Conservation (phyloP, 257 asterid genomes). For the Hygrophila difformis region DNA sequence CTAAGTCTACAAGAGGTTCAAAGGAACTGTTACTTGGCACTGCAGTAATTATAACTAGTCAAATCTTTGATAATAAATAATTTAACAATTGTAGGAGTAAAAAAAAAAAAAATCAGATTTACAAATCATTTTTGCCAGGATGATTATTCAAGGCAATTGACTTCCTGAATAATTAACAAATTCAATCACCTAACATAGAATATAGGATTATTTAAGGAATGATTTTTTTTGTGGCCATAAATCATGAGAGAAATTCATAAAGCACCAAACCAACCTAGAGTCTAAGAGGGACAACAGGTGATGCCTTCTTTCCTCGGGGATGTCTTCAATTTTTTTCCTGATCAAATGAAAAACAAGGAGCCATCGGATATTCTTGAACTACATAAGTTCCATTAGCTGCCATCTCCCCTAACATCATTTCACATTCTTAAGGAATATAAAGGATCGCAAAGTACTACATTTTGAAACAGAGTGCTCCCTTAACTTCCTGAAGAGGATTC, state of each 20-base stretch:
- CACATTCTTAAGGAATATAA: no score
- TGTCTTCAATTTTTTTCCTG: constrained; percentile 86
- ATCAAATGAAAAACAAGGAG: constrained; percentile 13
- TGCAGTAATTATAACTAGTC: no score
- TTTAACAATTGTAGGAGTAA: neutral
- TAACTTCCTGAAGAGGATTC: no score
- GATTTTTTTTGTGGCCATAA: neutral
- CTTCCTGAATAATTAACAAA: neutral
- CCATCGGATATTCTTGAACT: no score
- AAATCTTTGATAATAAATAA: no score
- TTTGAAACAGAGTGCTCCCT: no score
- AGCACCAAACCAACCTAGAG: constrained; percentile 35
- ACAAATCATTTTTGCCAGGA: neutral
- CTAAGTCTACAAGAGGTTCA: constrained; percentile 41
- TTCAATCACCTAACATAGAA: neutral
- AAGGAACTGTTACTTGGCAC: neutral
- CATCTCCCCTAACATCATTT: no score
- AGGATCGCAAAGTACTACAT: no score
- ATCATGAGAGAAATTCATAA: neutral
- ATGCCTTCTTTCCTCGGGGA: constrained; percentile 73
- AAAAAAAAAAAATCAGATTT: neutral
- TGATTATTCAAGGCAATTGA: no score
- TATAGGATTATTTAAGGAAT: neutral
- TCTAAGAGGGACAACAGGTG: constrained; percentile 46
- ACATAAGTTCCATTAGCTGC: no score